These are phyloP conservation scores for Talaromyces atroroseus DNA, from an alignment of 2,329 filamentous ascomycete genomes.

Conservation along the genomic window DNA sequence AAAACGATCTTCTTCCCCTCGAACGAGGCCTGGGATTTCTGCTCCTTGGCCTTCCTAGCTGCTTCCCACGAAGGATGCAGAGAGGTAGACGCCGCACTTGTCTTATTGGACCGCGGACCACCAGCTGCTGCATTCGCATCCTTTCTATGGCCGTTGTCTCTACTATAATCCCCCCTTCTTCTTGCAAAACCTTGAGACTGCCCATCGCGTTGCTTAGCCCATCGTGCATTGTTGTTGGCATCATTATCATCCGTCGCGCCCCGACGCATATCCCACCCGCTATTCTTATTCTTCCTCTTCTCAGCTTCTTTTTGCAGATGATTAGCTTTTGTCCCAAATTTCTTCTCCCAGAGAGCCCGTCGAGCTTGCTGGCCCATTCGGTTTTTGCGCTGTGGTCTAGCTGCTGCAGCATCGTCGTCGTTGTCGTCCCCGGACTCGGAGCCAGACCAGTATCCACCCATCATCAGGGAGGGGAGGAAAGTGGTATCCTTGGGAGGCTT, in stretches of 20 bases:
- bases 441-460: slow-evolving; percentile 59
- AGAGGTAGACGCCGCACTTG: slow-evolving; percentile 34
- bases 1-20: slow-evolving; percentile 59
- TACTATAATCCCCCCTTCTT: slow-evolving; percentile 2
- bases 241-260: slow-evolving; percentile 44
- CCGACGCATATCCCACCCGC: slow-evolving; percentile 54
- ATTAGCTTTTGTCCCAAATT: slow-evolving; percentile 54
- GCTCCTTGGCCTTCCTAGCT: slow-evolving; percentile 55
- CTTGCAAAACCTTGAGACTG: slow-evolving; percentile 11
- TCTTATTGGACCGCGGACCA: background rate
- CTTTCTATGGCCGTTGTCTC: slow-evolving; percentile 19
- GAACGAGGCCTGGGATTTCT: slow-evolving; percentile 48
- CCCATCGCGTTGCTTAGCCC: slow-evolving; percentile 17
- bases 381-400: slow-evolving; percentile 48
- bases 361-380: slow-evolving; percentile 58
- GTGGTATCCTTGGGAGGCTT: slow-evolving; percentile 38
- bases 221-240: slow-evolving; percentile 18
- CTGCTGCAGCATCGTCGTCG: slow-evolving; percentile 45
- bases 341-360: slow-evolving; percentile 57
- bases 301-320: slow-evolving; percentile 48
- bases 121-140: slow-evolving; percentile 10
- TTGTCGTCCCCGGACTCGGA: slow-evolving; percentile 44
- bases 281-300: slow-evolving; percentile 37
- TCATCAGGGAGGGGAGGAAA: slow-evolving; percentile 58
- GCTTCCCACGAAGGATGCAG: slow-evolving; percentile 63